A percentile compares a stretch with the other conserved stretches of the same genome.
Evolutionary conservation across 2,329 filamentous ascomycete species (phyloP).

Genomic region (Talaromyces sp.): DNA sequence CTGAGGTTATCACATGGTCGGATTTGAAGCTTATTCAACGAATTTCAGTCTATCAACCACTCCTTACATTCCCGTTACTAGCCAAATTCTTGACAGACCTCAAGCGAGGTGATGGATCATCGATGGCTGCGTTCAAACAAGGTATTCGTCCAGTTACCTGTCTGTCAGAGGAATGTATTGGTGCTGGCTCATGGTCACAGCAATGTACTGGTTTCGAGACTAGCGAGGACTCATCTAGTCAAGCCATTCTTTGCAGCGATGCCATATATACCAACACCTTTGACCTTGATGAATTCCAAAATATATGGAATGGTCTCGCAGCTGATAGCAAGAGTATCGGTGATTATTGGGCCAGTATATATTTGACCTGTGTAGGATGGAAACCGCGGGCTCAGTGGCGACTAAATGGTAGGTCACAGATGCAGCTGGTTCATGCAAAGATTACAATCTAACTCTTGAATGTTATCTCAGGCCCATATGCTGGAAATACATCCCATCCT

Average conservation of each 20-base stretch:
- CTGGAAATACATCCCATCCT: conserved; percentile 22
- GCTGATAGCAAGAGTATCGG: conserved; percentile 31
- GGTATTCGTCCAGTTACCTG: conserved; percentile 27
- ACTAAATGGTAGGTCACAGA: conserved; percentile 31
- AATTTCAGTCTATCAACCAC: conserved; percentile 35
- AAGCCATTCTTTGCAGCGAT: conserved; percentile 36
- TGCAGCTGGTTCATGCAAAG: not conserved
- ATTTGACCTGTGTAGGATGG: conserved; percentile 40
- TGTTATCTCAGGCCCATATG: conserved; percentile 19
- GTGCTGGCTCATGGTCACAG: conserved; percentile 33
- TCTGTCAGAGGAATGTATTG: conserved; percentile 30
- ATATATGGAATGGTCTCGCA: conserved; percentile 26
- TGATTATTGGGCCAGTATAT: conserved; percentile 42
- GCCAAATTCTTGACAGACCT: conserved; percentile 30
- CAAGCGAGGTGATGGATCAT: conserved; percentile 27
- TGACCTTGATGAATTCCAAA: conserved; percentile 25
- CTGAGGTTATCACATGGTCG: conserved; percentile 38
- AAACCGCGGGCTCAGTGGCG: conserved; percentile 35
- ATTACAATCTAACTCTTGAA: not conserved
- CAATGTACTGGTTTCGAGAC: conserved; percentile 29
- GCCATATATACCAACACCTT: conserved; percentile 27
- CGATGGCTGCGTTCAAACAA: conserved; percentile 35
- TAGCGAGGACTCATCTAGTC: conserved; percentile 31
- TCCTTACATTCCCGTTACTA: conserved; percentile 30
- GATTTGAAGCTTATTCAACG: conserved; percentile 35